Percentiles rank a stretch among this genome's conserved stretches.
Conservation (phyloP, 164 flowering plant species). For the Hamamelis virginiana region DNA sequence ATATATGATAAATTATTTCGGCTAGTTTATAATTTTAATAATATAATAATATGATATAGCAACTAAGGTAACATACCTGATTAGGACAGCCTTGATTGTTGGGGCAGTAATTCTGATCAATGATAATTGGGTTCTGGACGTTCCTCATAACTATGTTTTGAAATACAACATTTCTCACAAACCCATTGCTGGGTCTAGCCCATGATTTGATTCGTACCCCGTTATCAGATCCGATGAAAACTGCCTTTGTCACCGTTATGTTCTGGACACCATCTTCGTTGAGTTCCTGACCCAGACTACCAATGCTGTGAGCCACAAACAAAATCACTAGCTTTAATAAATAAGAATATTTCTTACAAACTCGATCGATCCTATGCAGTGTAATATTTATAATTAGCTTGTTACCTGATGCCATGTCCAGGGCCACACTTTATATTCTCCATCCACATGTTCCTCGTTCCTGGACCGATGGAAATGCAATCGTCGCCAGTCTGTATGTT, state of each 20-base stretch:
- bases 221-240: constrained; percentile 38
- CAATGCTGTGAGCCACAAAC: constrained; percentile 29
- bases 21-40: too few relatives aligned
- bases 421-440: constrained; percentile 39
- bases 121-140: constrained; percentile 35
- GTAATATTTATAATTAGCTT: too few relatives aligned
- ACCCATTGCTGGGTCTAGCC: constrained; percentile 42
- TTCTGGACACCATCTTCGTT: constrained; percentile 44
- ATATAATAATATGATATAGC: too few relatives aligned
- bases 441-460: constrained; percentile 40
- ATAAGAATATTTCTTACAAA: too few relatives aligned
- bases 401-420: constrained; percentile 51
- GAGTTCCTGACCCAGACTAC: constrained; percentile 33
- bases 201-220: constrained; percentile 51
- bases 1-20: too few relatives aligned
- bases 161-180: constrained; percentile 27
- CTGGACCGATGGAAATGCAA: too few relatives aligned
- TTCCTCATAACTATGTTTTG: constrained; percentile 28
- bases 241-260: constrained; percentile 24
- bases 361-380: too few relatives aligned
- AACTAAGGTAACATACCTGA: too few relatives aligned
- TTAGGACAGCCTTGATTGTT: constrained; percentile 27
- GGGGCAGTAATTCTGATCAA: constrained; percentile 47
- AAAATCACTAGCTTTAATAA: background rate
- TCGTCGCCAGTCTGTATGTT: constrained; percentile 52